Evolutionary conservation across 2,329 filamentous ascomycete genomes (phyloP), one percentile per base, ranked within the genome.

Genomic region (Aspergillus sp.): DNA sequence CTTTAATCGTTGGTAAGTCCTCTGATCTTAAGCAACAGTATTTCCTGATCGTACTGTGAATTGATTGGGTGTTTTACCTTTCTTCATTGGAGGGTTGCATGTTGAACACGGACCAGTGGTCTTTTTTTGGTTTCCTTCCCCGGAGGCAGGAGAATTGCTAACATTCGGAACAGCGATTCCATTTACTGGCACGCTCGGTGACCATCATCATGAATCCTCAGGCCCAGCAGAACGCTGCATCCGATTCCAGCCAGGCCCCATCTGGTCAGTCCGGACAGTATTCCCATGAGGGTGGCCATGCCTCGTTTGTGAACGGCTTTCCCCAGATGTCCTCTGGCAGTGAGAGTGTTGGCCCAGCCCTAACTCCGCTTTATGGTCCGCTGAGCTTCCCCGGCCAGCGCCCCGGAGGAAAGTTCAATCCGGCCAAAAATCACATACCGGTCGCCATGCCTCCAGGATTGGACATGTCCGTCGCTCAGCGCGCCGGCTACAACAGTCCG

Each of bases 361-460:
- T 73, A 55, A 54, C 66, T 32, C 67, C 71, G n/a, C 53, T 71
- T 14, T 66, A 72, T 51, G 62, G 64, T 46, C 65, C 65, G 31
- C 36, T 74, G 59, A 70, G 64, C 53, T 32, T 74, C 39, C 73
- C 72, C 52, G 69, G 63, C 49, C 66, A 73, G 42, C 70, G 70
- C 46, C 51, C 64, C 24, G 62, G 62, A 45, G n/a, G 63, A 52
- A 74, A 73, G 51, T 71, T 66, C 56, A 64, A 63, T 54, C 58
- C 62, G 12, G 39, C 70, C 16, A 76, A 75, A 50, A 66, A 58
- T 31, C 64, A 62, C 22, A 52, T 71, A 12, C 64, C 71, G 2
- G 54, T 68, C 32, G 32, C 69, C 1, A 60, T 73, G 60, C 67
- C 68, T 55, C 57, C 32, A n/a, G 36, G 66, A 63, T 57, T 49